Conservation (phyloP, 2,329 filamentous ascomycete species). For the Exophiala spinifera region DNA sequence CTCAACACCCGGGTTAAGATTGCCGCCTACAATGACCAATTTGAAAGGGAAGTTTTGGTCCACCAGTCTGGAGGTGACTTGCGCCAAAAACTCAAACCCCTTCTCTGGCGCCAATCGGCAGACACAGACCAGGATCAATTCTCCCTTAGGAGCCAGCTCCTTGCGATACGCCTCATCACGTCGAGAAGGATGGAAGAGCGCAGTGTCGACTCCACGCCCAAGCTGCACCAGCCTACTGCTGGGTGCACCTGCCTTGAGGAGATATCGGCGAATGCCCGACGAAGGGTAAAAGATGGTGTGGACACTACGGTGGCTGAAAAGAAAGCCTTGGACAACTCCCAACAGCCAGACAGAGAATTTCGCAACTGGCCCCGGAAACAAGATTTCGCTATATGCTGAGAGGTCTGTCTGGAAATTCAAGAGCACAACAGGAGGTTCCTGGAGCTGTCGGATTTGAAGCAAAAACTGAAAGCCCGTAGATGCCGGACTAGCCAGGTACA, state of each 20-base stretch:
- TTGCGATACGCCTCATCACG: conserved; percentile 53
- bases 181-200: conserved; percentile 56
- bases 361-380: conserved; percentile 64
- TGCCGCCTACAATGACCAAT: conserved; percentile 66
- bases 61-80: conserved; percentile 54
- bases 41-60: conserved; percentile 56
- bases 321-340: conserved; percentile 61
- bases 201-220: conserved; percentile 63
- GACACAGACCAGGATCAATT: conserved; percentile 64
- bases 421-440: conserved; percentile 56
- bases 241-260: conserved; percentile 57
- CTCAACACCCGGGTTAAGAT: conserved; percentile 62
- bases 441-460: conserved; percentile 63
- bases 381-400: conserved; percentile 64
- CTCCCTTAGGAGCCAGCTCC: conserved; percentile 58
- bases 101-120: conserved; percentile 68
- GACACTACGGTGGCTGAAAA: conserved; percentile 61
- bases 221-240: conserved; percentile 58
- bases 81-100: conserved; percentile 65
- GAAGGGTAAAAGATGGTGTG: conserved; percentile 69
- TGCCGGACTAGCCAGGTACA: conserved; percentile 68
- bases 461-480: conserved; percentile 69
- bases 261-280: conserved; percentile 59
- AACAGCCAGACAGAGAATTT: conserved; percentile 61
- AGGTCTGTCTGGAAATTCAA: conserved; percentile 72